Conservation (phyloP, 2,329 filamentous ascomycete species). For the Chaetomium sp. region DNA sequence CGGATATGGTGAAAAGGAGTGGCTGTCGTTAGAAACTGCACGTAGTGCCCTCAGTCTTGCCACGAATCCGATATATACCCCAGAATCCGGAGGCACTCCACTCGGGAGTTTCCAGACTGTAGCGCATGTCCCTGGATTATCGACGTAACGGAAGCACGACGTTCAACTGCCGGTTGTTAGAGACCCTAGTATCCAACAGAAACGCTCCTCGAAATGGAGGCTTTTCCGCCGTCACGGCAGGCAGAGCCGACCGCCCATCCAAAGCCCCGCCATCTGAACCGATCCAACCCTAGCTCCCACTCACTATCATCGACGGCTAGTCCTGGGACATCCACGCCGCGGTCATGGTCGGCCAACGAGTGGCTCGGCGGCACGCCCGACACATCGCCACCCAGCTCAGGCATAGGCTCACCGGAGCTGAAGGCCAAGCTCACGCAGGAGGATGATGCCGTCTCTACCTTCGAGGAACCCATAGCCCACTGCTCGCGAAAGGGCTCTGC, state of each 20-base stretch:
- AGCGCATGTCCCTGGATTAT: not conserved
- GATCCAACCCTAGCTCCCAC: slow-evolving; percentile 18
- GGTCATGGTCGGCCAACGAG: slow-evolving; percentile 16
- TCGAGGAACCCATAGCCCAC: not conserved
- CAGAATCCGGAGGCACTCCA: too few species aligned
- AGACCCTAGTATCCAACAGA: not conserved
- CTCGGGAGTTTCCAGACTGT: too few species aligned
- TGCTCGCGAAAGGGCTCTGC: slow-evolving; percentile 8
- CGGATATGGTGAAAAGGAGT: too few species aligned
- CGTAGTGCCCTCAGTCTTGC: too few species aligned
- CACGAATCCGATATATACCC: too few species aligned
- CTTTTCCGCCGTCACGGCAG: not conserved
- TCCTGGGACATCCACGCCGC: slow-evolving; percentile 14
- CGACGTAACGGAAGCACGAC: not conserved
- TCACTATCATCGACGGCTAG: slow-evolving; percentile 18
- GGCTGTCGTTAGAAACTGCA: too few species aligned
- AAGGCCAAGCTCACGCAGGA: slow-evolving; percentile 13
- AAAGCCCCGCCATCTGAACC: slow-evolving; percentile 6
- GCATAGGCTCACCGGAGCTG: slow-evolving; percentile 22
- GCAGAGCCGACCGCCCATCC: not conserved
- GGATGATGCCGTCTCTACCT: slow-evolving; percentile 7
- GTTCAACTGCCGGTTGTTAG: not conserved
- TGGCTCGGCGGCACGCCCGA: slow-evolving; percentile 19
- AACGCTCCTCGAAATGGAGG: slow-evolving; percentile 11
- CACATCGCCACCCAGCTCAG: slow-evolving; percentile 24